phyloP scores from a whole-genome alignment of 2,329 filamentous ascomycete genomes.

The Talaromyces sp. region DNA sequence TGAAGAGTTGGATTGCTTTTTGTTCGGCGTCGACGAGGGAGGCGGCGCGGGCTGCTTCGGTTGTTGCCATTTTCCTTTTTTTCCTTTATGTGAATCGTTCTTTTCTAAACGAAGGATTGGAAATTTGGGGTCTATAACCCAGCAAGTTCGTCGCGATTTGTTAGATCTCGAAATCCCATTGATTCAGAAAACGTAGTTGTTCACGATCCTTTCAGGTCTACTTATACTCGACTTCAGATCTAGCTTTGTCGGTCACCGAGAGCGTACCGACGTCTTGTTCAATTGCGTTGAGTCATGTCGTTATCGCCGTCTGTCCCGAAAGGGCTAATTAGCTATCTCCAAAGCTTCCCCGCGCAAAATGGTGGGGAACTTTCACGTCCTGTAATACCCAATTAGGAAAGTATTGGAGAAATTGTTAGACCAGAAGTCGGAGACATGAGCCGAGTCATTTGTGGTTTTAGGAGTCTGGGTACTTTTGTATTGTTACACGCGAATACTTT shows the following conservation, averaged over 20 bases:
- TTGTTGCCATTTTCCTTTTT: neutral
- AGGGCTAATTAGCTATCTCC: neutral
- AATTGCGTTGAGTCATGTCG: neutral
- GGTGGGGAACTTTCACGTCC: neutral
- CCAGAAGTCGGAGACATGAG: neutral
- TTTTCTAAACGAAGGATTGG: neutral
- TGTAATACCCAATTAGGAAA: neutral
- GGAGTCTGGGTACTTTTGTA: neutral
- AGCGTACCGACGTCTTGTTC: neutral
- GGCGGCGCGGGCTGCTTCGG: conserved; percentile 30
- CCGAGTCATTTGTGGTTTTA: neutral
- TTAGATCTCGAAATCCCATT: neutral
- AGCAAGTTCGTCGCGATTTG: neutral
- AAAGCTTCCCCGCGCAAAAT: neutral
- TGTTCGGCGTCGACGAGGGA: conserved; percentile 46
- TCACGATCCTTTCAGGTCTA: neutral
- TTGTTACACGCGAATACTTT: neutral
- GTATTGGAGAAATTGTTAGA: neutral
- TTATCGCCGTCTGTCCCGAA: neutral
- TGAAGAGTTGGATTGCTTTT: conserved; percentile 47
- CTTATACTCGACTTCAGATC: neutral
- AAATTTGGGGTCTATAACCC: too few species aligned
- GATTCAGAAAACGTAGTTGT: neutral
- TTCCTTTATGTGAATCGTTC: neutral
- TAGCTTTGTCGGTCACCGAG: neutral